Evolutionary conservation across 768 basidiomycete species (phyloP), one percentile per base, ranked within the genome.

Genomic region (Paxillus involutus): DNA sequence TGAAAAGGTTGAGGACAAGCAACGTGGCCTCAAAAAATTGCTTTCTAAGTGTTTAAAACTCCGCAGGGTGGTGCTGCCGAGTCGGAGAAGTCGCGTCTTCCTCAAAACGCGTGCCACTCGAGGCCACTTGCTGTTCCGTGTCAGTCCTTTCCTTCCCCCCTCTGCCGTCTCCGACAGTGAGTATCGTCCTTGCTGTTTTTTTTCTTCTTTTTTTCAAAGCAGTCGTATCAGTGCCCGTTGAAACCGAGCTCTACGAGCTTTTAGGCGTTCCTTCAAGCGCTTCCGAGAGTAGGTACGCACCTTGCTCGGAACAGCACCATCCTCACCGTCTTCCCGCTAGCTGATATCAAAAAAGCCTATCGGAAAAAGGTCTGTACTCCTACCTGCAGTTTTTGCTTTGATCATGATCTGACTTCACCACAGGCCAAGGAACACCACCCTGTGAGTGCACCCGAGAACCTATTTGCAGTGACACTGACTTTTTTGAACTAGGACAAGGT

Each of bases 331-430:
- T 43, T 49, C 56, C 52, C 16, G 46, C 36, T 59, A 88, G 91
- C 78, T 59, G 92, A 98, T 58, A 92, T 98, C 63, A 95, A 94
- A 73, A 91, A 90, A 66, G 94, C 94, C 14, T 98, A 98, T 68
- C 87, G 89, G 68, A 89, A 83, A 75, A 95, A 94, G 85, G 93
- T 91, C 74, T 61, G 63, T 68, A 33, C 32, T 52, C 35, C 35
- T 44, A 51, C 35, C 33, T 44, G 51, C 58, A 49, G 39, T 48
- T 55, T 16, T 44, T 24, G 13, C 24, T 29, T 17, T 33, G 26
- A 40, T 11, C 10, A 19, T 59, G 41, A 59, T 52, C 55, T 69
- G 35, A 67, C 29, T 30, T n/a, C 55, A 50, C 53, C 49, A 4
- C 63, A 94, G 89, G 93, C 93, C 32, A 92, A 87, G 66, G 83